Conservation (phyloP, 1,139 yeast species). For the Debaryomyces sp. region DNA sequence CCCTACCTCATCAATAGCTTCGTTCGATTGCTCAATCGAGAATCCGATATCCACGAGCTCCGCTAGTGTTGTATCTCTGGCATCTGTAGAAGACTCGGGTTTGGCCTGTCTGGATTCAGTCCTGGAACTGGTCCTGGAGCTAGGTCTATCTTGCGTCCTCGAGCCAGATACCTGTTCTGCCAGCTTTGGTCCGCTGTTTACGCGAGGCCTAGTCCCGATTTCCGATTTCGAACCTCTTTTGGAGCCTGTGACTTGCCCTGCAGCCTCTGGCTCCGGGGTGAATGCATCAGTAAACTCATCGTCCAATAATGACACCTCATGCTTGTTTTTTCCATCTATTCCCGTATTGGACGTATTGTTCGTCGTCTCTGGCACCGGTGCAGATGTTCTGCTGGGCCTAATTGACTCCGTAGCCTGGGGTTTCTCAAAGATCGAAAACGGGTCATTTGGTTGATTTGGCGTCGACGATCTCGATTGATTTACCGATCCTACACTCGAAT, state of each 20-base stretch:
- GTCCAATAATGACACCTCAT: conserved; percentile 30
- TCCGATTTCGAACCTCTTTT: not conserved
- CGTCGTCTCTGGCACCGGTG: not conserved
- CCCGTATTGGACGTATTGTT: not conserved
- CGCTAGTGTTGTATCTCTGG: conserved; percentile 59
- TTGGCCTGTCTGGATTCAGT: not conserved
- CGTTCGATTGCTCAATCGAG: conserved; percentile 58
- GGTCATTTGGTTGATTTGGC: conserved; percentile 17
- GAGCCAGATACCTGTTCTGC: not conserved
- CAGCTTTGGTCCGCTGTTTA: not conserved
- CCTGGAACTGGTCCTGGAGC: not conserved
- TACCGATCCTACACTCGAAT: conserved; percentile 4
- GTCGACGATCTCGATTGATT: conserved; percentile 9
- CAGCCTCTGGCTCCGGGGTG: conserved; percentile 15
- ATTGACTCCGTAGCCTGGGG: conserved; percentile 1
- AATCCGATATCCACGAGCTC: conserved; percentile 83
- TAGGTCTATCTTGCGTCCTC: not conserved
- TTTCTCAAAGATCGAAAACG: conserved; percentile 22
- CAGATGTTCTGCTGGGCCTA: not conserved
- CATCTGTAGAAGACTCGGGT: not conserved
- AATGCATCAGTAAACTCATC: conserved; percentile 49
- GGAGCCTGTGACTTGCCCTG: not conserved
- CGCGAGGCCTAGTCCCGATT: too few species aligned
- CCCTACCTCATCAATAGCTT: conserved; percentile 63
- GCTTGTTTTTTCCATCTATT: not conserved